Conservation (phyloP, 768 basidiomycete genomes). For the Boletus eberwhitei region DNA sequence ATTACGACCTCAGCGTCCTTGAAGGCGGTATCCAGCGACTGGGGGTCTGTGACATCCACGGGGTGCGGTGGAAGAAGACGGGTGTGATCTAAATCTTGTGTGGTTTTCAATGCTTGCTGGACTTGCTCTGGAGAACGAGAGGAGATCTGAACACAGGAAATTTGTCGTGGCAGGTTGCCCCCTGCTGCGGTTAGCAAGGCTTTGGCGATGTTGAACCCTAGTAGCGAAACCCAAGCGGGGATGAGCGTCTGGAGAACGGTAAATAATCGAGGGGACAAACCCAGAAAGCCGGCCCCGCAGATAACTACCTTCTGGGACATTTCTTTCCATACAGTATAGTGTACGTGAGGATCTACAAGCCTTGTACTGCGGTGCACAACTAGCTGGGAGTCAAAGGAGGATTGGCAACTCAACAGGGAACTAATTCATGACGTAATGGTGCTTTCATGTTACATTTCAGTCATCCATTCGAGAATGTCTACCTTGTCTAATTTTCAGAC, state of each 20-base stretch:
- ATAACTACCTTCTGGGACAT: slow-evolving; percentile 42
- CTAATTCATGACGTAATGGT: slow-evolving; percentile 7
- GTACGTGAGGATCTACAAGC: background rate
- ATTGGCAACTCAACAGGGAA: background rate
- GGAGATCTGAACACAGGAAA: slow-evolving; percentile 47
- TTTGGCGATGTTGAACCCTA: slow-evolving; percentile 60
- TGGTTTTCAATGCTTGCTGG: slow-evolving; percentile 31
- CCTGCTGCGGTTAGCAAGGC: slow-evolving; percentile 38
- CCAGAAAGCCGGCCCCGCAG: slow-evolving; percentile 61
- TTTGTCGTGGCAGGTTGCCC: slow-evolving; percentile 15
- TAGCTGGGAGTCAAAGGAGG: no score
- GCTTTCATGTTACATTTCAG: background rate
- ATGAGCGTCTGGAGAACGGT: background rate
- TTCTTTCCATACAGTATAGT: background rate
- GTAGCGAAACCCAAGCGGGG: slow-evolving; percentile 22
- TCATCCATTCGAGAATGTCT: background rate
- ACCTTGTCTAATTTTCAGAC: background rate
- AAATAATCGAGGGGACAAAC: slow-evolving; percentile 32
- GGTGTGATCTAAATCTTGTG: slow-evolving; percentile 30
- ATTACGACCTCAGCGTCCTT: slow-evolving; percentile 55
- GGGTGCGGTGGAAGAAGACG: slow-evolving; percentile 40
- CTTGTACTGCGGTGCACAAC: no score
- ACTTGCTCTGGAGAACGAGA: slow-evolving; percentile 54
- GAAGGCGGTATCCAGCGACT: slow-evolving; percentile 47
- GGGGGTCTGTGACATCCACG: slow-evolving; percentile 51